Conservation (phyloP, 192 early-diverging fungal species). For the Hyaloraphidium curvatum region DNA sequence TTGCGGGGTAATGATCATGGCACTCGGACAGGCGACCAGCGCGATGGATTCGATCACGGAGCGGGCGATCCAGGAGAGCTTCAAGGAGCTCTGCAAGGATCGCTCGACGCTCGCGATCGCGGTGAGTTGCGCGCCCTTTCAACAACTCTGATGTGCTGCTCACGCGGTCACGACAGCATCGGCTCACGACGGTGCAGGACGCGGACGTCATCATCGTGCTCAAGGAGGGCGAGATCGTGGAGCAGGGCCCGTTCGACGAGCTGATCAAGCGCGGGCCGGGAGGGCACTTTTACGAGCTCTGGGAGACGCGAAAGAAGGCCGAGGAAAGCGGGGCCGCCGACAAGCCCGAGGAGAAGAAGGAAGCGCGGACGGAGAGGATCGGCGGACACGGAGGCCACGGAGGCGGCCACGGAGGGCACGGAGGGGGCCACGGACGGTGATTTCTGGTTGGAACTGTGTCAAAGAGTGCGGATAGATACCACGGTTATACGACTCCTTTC, state of each 20-base stretch:
- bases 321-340: slow-evolving; percentile 2
- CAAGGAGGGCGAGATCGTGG: slow-evolving; percentile 59
- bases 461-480: too few species aligned
- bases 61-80: slow-evolving; percentile 67
- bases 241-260: slow-evolving; percentile 64
- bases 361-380: slow-evolving; percentile 11
- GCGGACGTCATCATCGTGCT: slow-evolving; percentile 71
- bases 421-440: too few species aligned
- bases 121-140: too few species aligned
- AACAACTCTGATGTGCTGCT: slow-evolving; percentile 13
- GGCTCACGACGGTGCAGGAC: slow-evolving; percentile 61
- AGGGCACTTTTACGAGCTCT: too few species aligned
- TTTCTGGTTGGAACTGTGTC: too few species aligned
- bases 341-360: not conserved
- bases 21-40: not conserved
- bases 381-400: slow-evolving; percentile 3
- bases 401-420: not conserved
- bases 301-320: not conserved
- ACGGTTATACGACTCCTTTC: too few species aligned
- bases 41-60: slow-evolving; percentile 31
- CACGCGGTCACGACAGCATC: slow-evolving; percentile 24
- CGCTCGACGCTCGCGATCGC: slow-evolving; percentile 77
- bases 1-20: not conserved
- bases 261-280: slow-evolving; percentile 28
- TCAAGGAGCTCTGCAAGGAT: slow-evolving; percentile 51